phyloP scores from a whole-genome alignment of 768 basidiomycete species.

The Mycena leptocephala region DNA sequence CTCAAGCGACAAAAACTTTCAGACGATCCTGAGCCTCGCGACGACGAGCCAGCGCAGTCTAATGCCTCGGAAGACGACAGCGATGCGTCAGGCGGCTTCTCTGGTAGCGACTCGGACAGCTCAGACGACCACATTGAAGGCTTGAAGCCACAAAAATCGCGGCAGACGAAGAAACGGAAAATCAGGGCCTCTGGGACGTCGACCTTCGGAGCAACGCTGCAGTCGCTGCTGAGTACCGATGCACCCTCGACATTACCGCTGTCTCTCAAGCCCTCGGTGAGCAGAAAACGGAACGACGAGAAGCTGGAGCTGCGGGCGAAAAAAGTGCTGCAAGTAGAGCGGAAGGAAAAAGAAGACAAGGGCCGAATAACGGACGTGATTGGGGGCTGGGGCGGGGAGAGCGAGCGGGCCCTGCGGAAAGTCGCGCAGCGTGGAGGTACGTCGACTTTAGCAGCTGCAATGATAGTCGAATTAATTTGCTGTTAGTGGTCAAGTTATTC shows the following conservation, averaged over 20 bases:
- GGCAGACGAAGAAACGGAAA: conserved; percentile 88
- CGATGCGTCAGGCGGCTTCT: conserved; percentile 47
- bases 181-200: conserved; percentile 83
- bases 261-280: conserved; percentile 84
- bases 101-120: conserved; percentile 40
- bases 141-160: conserved; percentile 75
- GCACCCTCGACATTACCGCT: conserved; percentile 81
- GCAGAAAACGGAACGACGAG: conserved; percentile 80
- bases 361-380: conserved; percentile 80
- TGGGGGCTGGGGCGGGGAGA: conserved; percentile 92
- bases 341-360: conserved; percentile 82
- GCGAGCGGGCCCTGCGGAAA: conserved; percentile 84
- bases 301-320: conserved; percentile 82
- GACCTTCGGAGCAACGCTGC: conserved; percentile 83
- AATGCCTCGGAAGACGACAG: conserved; percentile 45
- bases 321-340: conserved; percentile 80
- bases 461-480: background rate
- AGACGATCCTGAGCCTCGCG: conserved; percentile 33
- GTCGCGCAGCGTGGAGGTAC: conserved; percentile 89
- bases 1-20: conserved; percentile 68
- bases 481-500: conserved; percentile 86
- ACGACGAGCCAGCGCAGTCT: conserved; percentile 32
- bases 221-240: conserved; percentile 80
- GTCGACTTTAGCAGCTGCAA: conserved; percentile 32
- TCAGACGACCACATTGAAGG: conserved; percentile 71